Percentiles rank a stretch among this genome's conserved stretches.
phyloP scores from a whole-genome alignment of 306 rosid genomes.

The Prunus armeniaca region DNA sequence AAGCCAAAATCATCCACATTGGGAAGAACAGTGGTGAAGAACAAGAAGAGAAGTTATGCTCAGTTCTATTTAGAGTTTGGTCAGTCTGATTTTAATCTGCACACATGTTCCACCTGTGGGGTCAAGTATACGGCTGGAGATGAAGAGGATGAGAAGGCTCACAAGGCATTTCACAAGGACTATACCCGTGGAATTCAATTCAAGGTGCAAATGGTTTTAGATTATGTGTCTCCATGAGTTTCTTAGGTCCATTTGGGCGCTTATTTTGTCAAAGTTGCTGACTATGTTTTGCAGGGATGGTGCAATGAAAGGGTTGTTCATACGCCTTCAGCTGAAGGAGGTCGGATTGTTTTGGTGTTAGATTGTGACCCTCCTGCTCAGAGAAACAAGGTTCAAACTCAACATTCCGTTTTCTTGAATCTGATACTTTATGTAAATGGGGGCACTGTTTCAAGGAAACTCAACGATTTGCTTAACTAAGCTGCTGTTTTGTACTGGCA shows the following conservation, averaged over 20 bases:
- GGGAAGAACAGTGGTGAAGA: slow-evolving; percentile 44
- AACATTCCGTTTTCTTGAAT: neutral
- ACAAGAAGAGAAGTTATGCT: slow-evolving; percentile 83
- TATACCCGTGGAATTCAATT: slow-evolving; percentile 63
- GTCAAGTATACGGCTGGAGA: slow-evolving; percentile 66
- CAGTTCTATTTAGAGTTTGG: slow-evolving; percentile 78
- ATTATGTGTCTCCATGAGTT: neutral
- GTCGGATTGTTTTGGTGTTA: slow-evolving; percentile 54
- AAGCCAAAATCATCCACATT: slow-evolving; percentile 4
- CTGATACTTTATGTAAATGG: neutral
- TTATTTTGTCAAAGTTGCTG: slow-evolving; percentile 5
- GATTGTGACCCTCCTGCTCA: slow-evolving; percentile 53
- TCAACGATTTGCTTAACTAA: neutral
- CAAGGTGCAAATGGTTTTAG: slow-evolving; percentile 32
- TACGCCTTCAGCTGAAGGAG: slow-evolving; percentile 19
- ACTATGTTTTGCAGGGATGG: slow-evolving; percentile 58
- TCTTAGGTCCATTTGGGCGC: slow-evolving; percentile 2
- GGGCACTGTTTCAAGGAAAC: neutral
- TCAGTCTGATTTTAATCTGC: slow-evolving; percentile 69
- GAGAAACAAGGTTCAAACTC: slow-evolving; percentile 51
- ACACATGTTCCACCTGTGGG: slow-evolving; percentile 57
- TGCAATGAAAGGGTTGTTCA: slow-evolving; percentile 45
- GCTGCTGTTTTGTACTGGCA: slow-evolving; percentile 14
- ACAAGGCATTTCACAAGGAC: slow-evolving; percentile 61
- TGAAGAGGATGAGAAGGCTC: slow-evolving; percentile 60